Percentiles rank a stretch among this genome's conserved stretches.
These are phyloP conservation scores for Ceratocystis ficicola DNA, from an alignment of 2,329 filamentous ascomycete genomes.

Conservation along the genomic window DNA sequence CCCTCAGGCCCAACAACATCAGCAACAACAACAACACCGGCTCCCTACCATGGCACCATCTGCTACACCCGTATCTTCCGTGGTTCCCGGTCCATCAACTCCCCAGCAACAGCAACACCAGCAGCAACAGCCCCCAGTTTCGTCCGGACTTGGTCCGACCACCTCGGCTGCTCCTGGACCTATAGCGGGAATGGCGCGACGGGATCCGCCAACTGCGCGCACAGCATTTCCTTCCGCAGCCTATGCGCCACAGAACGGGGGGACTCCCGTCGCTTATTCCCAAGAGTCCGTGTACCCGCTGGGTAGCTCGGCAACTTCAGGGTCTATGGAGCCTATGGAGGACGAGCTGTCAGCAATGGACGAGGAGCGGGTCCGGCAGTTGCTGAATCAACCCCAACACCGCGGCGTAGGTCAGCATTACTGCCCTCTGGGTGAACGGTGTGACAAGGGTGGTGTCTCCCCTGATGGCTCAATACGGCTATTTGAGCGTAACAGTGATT, in stretches of 20 bases:
- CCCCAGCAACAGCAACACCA: constrained; percentile 6
- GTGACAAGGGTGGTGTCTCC: constrained; percentile 19
- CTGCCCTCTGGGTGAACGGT: constrained; percentile 18
- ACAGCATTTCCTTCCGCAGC: neutral
- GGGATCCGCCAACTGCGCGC: constrained; percentile 5
- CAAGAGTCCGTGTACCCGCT: constrained; percentile 12
- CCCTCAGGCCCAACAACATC: constrained; percentile 10
- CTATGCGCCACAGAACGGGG: constrained; percentile 11
- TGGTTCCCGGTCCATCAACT: constrained; percentile 10
- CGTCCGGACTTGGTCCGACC: constrained; percentile 5
- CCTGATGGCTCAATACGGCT: constrained; percentile 16
- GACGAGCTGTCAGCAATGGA: constrained; percentile 17
- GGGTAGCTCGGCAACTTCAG: constrained; percentile 5
- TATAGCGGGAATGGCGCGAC: constrained; percentile 3
- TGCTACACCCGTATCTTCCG: constrained; percentile 14
- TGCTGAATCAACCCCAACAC: constrained; percentile 20
- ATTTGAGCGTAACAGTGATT: constrained; percentile 21
- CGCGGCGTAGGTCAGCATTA: constrained; percentile 20
- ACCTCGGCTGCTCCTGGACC: constrained; percentile 2
- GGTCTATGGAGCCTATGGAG: constrained; percentile 19
- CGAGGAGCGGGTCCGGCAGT: constrained; percentile 17
- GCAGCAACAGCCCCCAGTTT: constrained; percentile 10
- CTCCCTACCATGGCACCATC: constrained; percentile 12
- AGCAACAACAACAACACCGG: constrained; percentile 12
- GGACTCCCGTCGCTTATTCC: neutral